Evolutionary conservation across 2,329 filamentous ascomycete genomes (phyloP), one percentile per base, ranked within the genome.

Genomic region (Stenocarpella maydis): DNA sequence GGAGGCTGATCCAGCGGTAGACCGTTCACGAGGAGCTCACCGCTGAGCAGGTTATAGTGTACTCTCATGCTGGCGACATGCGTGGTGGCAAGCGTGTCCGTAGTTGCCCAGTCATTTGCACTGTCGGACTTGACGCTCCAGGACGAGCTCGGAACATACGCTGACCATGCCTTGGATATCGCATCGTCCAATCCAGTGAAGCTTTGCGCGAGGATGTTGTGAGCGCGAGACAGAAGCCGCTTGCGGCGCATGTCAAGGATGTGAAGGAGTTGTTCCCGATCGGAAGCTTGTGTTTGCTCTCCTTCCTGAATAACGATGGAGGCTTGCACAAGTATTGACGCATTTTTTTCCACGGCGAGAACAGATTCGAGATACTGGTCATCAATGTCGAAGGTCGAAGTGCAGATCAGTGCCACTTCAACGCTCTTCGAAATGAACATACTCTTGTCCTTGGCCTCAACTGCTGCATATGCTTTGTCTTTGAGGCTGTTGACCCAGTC

Each of bases 21-120:
- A 0, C 87, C 87, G 68, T 88, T 80, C 0, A 90, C 81, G 0
- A 88, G 78, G 0, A 91, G 76, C 28, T 84, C 78, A 0, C 84
- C 87, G 0, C 80, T 84, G 2, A 90, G 71, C 0, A 88, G 60
- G 70, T 87, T 87, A 71, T 84, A 84, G 31, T 85, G 81, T 4
- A 86, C 79, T 7, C 26, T 78, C 71, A 5, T 71, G 37, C 3
- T 31, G 43, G 31, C 49, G 9, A 2, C 26, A 24, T 26, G 43
- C 17, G 15, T 49, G 45, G 19, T 70, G 10, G 10, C 71, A 65
- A 1, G 80, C 55, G 28, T 60, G 3, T 60, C 39, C 19, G 55
- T 60, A 3, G 24, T 60, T 26, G 79, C 39, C 69, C 76, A 75
- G 64, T 75, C 34, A 8, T 68, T 41, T 21, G 15, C 6, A 19